Evolutionary conservation across 805 yeast species (phyloP), one percentile per base, ranked within the genome.

Genomic region (Saccharomyces mikatae): DNA sequence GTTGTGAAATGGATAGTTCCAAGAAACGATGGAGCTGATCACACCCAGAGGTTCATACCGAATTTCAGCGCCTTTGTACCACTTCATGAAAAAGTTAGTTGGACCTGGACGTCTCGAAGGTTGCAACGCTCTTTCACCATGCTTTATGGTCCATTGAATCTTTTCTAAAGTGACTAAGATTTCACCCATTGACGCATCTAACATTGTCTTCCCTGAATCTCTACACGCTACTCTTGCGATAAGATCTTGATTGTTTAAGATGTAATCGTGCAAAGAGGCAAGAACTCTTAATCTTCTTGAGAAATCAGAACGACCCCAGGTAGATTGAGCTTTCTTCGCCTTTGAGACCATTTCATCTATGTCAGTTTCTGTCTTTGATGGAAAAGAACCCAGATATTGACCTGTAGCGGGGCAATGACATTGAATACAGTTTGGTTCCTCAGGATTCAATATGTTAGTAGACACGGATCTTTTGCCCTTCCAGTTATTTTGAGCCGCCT

Each of bases 1-100:
- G 70, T 94, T 94, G 69, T 94, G 99, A 70, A 94, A 84, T 0
- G 99, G 99, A 68, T 94, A 94, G 67, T 94, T 94, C 99, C 99
- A 94, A 3, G 96, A 88, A 0, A 94, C 89, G 56, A 94, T 76
- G 0, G 98, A 96, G 6, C 95, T 80, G 27, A 92, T 92, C 11
- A 87, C 89, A 13, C 85, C 87, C 53, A 92, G 71, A 0, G 99
- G 98, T 69, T 91, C 96, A 69, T 94, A 94, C 58, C 95, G 78
- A 17, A 94, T 92, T 71, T 92, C 94, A 3, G 97, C 98, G 53
- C 86, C 86, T 69, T 94, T 94, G 76, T 92, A 89, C 51, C 83
- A 83, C 50, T 67, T 67, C 86, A 94, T 84, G 56, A 94, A 79
- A 59, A 88, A 72, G 64, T 87, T 89, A 2, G 94, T 78, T 22